Base-by-base conservation (phyloP, 306 rosid genomes). In the Casuarina cunninghamiana region DNA sequence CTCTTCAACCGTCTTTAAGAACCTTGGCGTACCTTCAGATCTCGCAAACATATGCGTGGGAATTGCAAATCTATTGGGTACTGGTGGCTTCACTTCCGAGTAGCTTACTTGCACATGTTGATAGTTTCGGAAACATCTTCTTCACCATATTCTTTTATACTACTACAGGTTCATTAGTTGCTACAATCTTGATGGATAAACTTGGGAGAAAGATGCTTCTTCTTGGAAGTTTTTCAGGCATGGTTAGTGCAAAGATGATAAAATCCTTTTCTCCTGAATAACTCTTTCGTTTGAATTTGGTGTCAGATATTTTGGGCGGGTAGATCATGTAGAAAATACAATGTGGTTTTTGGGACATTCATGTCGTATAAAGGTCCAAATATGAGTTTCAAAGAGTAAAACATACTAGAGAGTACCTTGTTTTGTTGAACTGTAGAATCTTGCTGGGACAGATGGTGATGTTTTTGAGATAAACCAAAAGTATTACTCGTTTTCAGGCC, bases 121-220 rank as follows among this genome's bases (percentile, higher is more conserved):
- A 67, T 69, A 72, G 65, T 70, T 48, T 68, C 62, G 60, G 71
- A 21, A 85, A 43, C 75, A 57, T 85, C 71, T 55, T 76, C 45
- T 82, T 61, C 72, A 72, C 37, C 58, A 70, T 80, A 11, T 72
- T 79, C 32, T 26, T 67, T 72, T 78, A 69, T 80, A 26, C 70
- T 54, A 55, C 68, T 87, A 67, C 89, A 93, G 97, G 97, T 48
- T 93, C 96, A 50, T 37, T 89, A 46, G 41, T 86, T 79, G 91
- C 97, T 74, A 93, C 88, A 90, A 89, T 86, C 77, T 71, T 93
- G 83, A 89, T 90, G 97, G 97, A 93, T 88, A 93, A 93, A 87
- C 93, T 93, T 77, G 97, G 97, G 81, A 83, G 96, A 69, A 93
- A 85, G 78, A 86, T 81, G 68, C 96, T 89, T 80, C 94, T 93